Percentiles rank a stretch among this genome's conserved stretches.
phyloP scores from a whole-genome alignment of 2,329 filamentous ascomycete species.

The Laburnicola sp. region DNA sequence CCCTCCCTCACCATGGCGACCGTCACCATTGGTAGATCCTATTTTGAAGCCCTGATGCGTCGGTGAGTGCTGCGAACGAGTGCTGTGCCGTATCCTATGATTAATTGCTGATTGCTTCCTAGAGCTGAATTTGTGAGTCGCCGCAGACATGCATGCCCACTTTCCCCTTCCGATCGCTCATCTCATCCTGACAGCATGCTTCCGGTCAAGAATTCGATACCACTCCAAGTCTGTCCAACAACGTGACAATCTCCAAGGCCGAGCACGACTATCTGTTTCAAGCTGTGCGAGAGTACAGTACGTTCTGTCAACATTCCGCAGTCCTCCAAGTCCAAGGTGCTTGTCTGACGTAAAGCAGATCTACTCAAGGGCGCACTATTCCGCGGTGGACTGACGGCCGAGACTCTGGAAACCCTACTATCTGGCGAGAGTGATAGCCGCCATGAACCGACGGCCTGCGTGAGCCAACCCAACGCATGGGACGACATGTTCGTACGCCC shows the following conservation, averaged over 20 bases:
- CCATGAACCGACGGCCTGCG: conserved; percentile 19
- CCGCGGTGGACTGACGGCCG: conserved; percentile 54
- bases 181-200: conserved; percentile 43
- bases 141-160: background rate
- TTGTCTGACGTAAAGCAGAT: conserved; percentile 35
- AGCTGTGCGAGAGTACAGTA: conserved; percentile 60
- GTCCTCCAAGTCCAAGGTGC: background rate
- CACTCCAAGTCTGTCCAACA: conserved; percentile 40
- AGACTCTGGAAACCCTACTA: conserved; percentile 55
- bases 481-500: conserved; percentile 19
- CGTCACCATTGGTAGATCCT: conserved; percentile 62
- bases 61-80: conserved; percentile 53
- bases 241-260: conserved; percentile 60
- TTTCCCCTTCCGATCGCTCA: background rate
- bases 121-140: conserved; percentile 57
- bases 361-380: conserved; percentile 53
- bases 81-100: conserved; percentile 3
- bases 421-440: conserved; percentile 28
- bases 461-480: conserved; percentile 15
- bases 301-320: conserved; percentile 14
- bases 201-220: conserved; percentile 44
- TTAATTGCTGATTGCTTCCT: conserved; percentile 27
- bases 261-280: conserved; percentile 63
- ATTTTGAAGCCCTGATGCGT: conserved; percentile 64
- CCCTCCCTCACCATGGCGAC: conserved; percentile 40